phyloP scores from a whole-genome alignment of 1,139 yeast species.

The Geotrichum aggregatum region DNA sequence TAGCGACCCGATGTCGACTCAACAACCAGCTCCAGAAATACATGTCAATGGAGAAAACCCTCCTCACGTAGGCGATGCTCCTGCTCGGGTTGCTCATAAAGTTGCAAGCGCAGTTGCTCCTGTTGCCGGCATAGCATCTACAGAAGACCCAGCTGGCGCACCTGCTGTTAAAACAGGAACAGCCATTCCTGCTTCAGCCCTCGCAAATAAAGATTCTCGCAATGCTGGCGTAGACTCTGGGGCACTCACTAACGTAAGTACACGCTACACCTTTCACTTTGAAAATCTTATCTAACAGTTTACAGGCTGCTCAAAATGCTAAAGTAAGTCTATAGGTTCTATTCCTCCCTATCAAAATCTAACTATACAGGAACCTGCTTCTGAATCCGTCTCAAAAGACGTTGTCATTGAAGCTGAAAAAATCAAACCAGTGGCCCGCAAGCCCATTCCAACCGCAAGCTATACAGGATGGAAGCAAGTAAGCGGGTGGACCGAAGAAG shows the following conservation, averaged over 20 bases:
- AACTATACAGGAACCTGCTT: slow-evolving; percentile 14
- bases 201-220: slow-evolving; percentile 28
- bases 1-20: slow-evolving; percentile 11
- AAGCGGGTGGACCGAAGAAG: slow-evolving; percentile 76
- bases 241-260: slow-evolving; percentile 8
- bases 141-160: slow-evolving; percentile 30
- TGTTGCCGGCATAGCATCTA: slow-evolving; percentile 31
- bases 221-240: slow-evolving; percentile 25
- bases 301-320: neutral
- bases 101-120: slow-evolving; percentile 17
- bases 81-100: slow-evolving; percentile 12
- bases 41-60: slow-evolving; percentile 10
- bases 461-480: slow-evolving; percentile 87
- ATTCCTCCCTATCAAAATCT: neutral
- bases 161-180: slow-evolving; percentile 31
- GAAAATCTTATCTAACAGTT: neutral
- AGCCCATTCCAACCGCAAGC: slow-evolving; percentile 11
- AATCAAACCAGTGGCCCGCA: neutral
- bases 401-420: slow-evolving; percentile 12
- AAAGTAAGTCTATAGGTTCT: neutral
- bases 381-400: slow-evolving; percentile 14
- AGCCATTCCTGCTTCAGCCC: slow-evolving; percentile 32
- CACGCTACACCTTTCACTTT: neutral
- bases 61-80: slow-evolving; percentile 17
- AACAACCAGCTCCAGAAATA: neutral